These are phyloP conservation scores for Trichoderma asperellum DNA, from an alignment of 2,329 filamentous ascomycete species.

Conservation along the genomic window DNA sequence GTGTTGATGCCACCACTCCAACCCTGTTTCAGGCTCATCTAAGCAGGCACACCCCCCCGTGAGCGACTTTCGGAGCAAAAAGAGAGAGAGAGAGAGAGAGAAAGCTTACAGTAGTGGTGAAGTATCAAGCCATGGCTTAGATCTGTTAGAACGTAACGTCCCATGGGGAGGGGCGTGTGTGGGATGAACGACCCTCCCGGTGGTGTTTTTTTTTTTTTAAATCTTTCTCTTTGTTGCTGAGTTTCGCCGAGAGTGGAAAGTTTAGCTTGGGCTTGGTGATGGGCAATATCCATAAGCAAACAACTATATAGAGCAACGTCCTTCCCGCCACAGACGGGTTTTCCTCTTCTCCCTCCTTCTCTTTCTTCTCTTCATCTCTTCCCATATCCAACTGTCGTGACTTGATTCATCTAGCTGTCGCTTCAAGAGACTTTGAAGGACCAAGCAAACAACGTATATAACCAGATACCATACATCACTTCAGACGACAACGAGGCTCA, in stretches of 20 bases:
- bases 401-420: background rate
- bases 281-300: background rate
- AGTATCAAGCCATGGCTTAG: background rate
- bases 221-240: background rate
- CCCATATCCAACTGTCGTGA: background rate
- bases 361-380: background rate
- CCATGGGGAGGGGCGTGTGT: slow-evolving; percentile 1
- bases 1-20: background rate
- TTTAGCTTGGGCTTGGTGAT: background rate
- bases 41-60: background rate
- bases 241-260: slow-evolving; percentile 10
- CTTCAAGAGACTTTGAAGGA: background rate
- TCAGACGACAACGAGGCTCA: background rate
- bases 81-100: background rate
- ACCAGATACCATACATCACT: background rate
- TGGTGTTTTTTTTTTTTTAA: background rate
- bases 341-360: background rate
- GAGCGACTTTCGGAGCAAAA: slow-evolving; percentile 22
- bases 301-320: slow-evolving; percentile 1
- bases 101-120: background rate
- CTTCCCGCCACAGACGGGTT: background rate
- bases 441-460: background rate
- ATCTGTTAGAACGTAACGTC: slow-evolving; percentile 7
- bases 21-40: background rate
- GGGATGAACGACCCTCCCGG: background rate